Base-by-base conservation (phyloP, 768 basidiomycete genomes). In the Mycena leptocephala region DNA sequence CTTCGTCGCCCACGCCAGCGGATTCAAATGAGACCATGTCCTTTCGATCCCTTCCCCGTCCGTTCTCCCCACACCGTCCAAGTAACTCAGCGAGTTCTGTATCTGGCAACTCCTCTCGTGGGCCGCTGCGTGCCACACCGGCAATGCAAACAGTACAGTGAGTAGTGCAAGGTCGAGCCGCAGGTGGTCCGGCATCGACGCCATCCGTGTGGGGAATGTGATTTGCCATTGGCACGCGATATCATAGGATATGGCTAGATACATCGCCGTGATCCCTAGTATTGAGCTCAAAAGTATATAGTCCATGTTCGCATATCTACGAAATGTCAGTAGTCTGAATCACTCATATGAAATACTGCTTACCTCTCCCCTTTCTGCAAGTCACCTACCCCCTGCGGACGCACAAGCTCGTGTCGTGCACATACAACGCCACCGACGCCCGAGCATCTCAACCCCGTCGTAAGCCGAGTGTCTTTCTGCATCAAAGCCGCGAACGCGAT, bases 11-110 rank as follows among this genome's bases (percentile, higher is more conserved):
- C 73, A 74, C 0, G 80, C 79, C 0, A 77, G 64, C 0, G 72
- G 69, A 68, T 87, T 85, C 5, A 81, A 48, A 0, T 51, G 70
- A 0, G 84, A 61, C 87, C 86, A 87, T 0, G 69, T 76, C 0
- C 79, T 68, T 51, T 88, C 86, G 0, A 72, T 70, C 0, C 58
- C 75, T 41, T 72, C 70, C 13, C 73, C 76, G 35, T 78, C 73
- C 2, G 74, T 72, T 16, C 53, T 59, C 16, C 72, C 77, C 10
- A 68, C 68, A 20, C 79, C 76, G 22, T 41, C 37, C 33, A 69
- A 41, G 35, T 75, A 78, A 7, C 70, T 74, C 16, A 82, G 62
- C 0, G 79, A 79, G 51, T 70, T 68, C 6, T 32, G 7, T 10
- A 32, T 53, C 63, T 74, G 73, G 53, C 81, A 81, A 0, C 28